Evolutionary conservation across 257 asterid species (phyloP), one percentile per base, ranked within the genome.

Genomic region (Fraxinus quadrangulata): DNA sequence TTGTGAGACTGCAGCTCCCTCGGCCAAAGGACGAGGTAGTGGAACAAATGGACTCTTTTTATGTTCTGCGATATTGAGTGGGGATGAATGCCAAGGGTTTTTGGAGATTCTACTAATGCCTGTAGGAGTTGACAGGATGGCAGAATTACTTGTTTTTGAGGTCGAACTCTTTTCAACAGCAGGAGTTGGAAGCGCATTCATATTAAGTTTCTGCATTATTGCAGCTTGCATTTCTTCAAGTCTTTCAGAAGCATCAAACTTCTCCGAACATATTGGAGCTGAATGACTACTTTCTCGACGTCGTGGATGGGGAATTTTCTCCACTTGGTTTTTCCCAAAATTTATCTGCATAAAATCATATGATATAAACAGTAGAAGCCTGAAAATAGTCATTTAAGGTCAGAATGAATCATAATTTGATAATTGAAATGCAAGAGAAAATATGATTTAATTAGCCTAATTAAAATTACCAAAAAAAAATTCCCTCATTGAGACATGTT

Each of bases 181-280:
- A 28, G 99, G 99, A 81, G 97, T 95, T 6, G 99, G 99, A 56
- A 95, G 88, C 71, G 77, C 98, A 70, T 95, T 88, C 13, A 96
- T 89, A 37, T 85, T 90, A 77, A 85, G 86, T 79, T 89, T 93
- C 30, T 61, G 89, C 63, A n/a, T n/a, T n/a, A 61, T 81, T 70
- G 91, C 56, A 13, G 84, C 67, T 75, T 81, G 94, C 81, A 82
- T 78, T 80, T 91, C 96, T 82, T 84, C 84, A 65, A 75, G 83
- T 83, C 87, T 89, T 73, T 90, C 97, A 79, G 89, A 79, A 13
- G 83, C 81, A 65, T 91, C 98, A 59, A 86, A 85, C 86, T 95
- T 95, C 81, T 91, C 96, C 21, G 93, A 86, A 77, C 77, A 88
- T 85, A 95, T 87, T 74, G 98, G 98, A 84, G 99, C 97, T 78